phyloP scores from a whole-genome alignment of 202 grass and related monocot genomes.

The Schoenoplectus triqueter region DNA sequence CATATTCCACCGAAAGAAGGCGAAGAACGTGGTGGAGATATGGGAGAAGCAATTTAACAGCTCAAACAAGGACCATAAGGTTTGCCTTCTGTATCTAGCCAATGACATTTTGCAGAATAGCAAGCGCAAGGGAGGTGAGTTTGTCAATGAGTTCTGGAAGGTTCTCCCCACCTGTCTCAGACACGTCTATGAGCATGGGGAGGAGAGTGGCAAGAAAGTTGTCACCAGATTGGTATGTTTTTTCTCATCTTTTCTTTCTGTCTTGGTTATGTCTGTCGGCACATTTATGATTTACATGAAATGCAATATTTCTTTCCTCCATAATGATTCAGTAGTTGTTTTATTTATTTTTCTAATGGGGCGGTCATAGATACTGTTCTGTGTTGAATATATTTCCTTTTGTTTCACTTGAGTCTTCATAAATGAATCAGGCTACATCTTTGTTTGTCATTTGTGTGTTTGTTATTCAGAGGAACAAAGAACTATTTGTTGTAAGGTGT shows the following conservation, averaged over 20 bases:
- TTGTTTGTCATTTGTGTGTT: too few species aligned
- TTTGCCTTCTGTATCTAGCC: slow-evolving; percentile 85
- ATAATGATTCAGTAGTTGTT: not conserved
- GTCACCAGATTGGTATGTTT: slow-evolving; percentile 82
- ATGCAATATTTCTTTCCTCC: slow-evolving; percentile 10
- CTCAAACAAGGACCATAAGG: slow-evolving; percentile 73
- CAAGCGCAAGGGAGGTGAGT: slow-evolving; percentile 85
- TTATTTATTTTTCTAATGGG: too few species aligned
- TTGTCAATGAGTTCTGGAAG: slow-evolving; percentile 98
- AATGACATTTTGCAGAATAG: slow-evolving; percentile 99
- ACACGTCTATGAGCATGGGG: slow-evolving; percentile 69
- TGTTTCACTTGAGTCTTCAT: not conserved
- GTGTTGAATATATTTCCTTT: not conserved
- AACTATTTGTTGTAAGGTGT: not conserved
- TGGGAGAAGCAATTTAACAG: slow-evolving; percentile 78
- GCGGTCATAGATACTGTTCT: not conserved
- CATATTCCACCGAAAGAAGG: slow-evolving; percentile 84
- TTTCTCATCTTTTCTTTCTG: slow-evolving; percentile 22
- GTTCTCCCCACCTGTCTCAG: slow-evolving; percentile 81
- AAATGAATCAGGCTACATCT: not conserved
- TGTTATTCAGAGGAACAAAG: not conserved
- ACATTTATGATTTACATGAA: not conserved
- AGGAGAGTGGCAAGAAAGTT: slow-evolving; percentile 75
- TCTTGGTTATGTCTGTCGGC: not conserved
- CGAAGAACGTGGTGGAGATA: slow-evolving; percentile 80